Evolutionary conservation across 164 flowering plant genomes (phyloP).

Genomic region (Vitis labrusca): DNA sequence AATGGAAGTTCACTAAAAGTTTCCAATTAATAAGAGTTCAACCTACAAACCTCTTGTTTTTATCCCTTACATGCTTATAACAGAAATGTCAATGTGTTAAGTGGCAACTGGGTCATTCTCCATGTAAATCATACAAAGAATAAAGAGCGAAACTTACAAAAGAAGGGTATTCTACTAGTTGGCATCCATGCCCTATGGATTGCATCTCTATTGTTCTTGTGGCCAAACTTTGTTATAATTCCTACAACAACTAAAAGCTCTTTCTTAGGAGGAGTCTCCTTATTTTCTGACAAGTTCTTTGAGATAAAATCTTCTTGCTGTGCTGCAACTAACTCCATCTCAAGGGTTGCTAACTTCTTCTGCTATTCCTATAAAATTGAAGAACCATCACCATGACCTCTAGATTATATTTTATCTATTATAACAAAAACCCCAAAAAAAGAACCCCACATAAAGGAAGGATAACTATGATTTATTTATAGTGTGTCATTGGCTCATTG

Average conservation of each 20-base stretch:
- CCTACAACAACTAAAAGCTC: constrained; percentile 71
- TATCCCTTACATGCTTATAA: too few species aligned
- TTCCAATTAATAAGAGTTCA: too few species aligned
- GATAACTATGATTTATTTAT: background rate
- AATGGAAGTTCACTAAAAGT: too few species aligned
- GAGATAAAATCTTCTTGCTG: constrained; percentile 71
- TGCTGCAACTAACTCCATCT: constrained; percentile 78
- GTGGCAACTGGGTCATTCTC: too few species aligned
- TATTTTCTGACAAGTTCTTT: constrained; percentile 38
- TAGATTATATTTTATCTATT: background rate
- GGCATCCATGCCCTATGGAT: constrained; percentile 88
- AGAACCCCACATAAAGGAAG: background rate
- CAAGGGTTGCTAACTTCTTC: constrained; percentile 70
- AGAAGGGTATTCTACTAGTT: too few species aligned
- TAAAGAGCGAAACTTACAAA: too few species aligned
- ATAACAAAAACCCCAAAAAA: too few species aligned
- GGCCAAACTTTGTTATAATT: constrained; percentile 70
- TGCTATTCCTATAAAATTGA: constrained; percentile 59
- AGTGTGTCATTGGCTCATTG: too few species aligned
- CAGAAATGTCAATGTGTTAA: too few species aligned
- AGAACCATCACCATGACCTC: background rate
- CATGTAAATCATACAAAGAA: too few species aligned
- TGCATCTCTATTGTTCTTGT: constrained; percentile 73
- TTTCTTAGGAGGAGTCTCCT: constrained; percentile 40
- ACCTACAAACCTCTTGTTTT: too few species aligned